Evolutionary conservation across 1,139 yeast species (phyloP).

Genomic region (Yamadazyma triangularis): DNA sequence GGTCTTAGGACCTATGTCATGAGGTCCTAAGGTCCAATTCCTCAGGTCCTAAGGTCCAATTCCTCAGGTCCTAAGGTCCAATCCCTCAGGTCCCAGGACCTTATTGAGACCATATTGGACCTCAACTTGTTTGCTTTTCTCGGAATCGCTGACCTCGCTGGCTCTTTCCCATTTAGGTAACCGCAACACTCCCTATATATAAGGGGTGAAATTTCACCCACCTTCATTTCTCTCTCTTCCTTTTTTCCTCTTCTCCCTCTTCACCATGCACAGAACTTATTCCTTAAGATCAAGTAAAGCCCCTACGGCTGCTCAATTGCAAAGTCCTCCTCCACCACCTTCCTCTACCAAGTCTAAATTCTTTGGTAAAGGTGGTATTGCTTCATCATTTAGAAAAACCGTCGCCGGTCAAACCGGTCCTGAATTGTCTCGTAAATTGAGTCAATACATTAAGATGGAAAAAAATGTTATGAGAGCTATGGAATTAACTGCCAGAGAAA

Average conservation of each 20-base stretch:
- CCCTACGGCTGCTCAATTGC: conserved; percentile 94
- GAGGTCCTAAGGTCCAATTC: no score
- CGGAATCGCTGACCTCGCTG: no score
- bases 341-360: conserved; percentile 80
- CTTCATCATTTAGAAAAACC: conserved; percentile 76
- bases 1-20: no score
- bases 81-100: no score
- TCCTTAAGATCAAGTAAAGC: conserved; percentile 94
- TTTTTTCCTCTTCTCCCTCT: no score
- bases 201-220: not conserved
- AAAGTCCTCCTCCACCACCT: conserved; percentile 91
- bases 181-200: not conserved
- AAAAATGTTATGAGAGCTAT: conserved; percentile 93
- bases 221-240: no score
- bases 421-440: conserved; percentile 85
- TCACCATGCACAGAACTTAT: conserved; percentile 95
- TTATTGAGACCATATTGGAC: no score
- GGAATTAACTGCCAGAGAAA: conserved; percentile 90
- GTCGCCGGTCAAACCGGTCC: conserved; percentile 96
- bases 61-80: no score
- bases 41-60: no score
- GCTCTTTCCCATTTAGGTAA: not conserved
- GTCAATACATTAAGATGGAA: conserved; percentile 91
- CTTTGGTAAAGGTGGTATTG: conserved; percentile 86
- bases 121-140: no score